Conservation (phyloP, 176 grass and related monocot genomes). For the Melocanna baccifera region DNA sequence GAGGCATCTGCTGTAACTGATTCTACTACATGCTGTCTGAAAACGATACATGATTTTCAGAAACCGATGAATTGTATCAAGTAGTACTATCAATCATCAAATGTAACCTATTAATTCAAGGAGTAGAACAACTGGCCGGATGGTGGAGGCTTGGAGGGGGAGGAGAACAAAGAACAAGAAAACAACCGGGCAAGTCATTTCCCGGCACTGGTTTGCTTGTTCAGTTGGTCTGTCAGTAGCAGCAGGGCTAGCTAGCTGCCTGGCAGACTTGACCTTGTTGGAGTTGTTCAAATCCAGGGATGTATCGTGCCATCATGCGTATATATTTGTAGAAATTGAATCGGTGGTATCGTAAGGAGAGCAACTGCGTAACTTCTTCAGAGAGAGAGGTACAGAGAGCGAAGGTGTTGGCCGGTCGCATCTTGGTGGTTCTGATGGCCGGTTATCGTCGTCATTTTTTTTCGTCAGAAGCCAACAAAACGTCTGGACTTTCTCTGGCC, state of each 20-base stretch:
- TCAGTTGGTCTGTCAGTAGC: neutral
- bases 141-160: neutral
- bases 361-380: slow-evolving; percentile 12
- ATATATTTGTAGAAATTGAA: neutral
- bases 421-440: slow-evolving; percentile 13
- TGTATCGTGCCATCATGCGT: neutral
- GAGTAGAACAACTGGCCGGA: neutral
- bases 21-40: neutral
- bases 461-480: neutral
- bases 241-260: neutral
- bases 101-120: neutral
- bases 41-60: neutral
- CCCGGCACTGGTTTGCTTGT: neutral
- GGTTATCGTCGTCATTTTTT: slow-evolving; percentile 2
- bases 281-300: neutral
- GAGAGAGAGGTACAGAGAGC: neutral
- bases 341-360: neutral
- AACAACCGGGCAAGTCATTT: slow-evolving; percentile 18
- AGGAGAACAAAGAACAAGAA: neutral
- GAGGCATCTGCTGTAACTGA: neutral
- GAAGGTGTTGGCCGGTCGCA: slow-evolving; percentile 16
- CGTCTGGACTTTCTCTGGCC: neutral
- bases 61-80: neutral
- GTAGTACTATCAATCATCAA: neutral
- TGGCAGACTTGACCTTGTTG: neutral